Evolutionary conservation across 768 basidiomycete genomes (phyloP).

Genomic region (Pleurotus citrinopileatus): DNA sequence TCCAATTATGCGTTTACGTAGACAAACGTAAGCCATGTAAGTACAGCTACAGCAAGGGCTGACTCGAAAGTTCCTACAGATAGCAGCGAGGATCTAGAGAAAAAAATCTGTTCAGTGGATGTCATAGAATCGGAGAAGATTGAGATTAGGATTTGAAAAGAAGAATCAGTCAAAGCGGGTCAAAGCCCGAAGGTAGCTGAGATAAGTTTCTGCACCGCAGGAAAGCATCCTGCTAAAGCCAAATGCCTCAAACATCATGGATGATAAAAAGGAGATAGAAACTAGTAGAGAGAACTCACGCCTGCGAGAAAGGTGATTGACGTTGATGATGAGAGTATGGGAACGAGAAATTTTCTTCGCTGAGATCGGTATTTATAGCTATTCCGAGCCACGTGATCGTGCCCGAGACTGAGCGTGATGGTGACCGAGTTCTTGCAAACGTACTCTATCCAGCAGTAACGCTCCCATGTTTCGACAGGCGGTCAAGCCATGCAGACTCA

Average conservation of each 20-base stretch:
- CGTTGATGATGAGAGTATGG: not conserved
- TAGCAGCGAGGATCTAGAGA: too few relatives aligned
- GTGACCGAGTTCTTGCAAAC: not conserved
- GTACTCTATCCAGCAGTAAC: not conserved
- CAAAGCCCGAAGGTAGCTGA: slow-evolving; percentile 55
- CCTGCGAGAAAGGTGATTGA: not conserved
- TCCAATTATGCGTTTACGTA: too few relatives aligned
- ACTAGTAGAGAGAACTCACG: not conserved
- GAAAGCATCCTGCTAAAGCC: slow-evolving; percentile 19
- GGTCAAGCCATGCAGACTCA: not conserved
- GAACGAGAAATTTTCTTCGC: not conserved
- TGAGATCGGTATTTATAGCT: not conserved
- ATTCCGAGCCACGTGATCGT: slow-evolving; percentile 3
- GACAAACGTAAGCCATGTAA: too few relatives aligned
- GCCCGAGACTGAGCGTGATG: too few relatives aligned
- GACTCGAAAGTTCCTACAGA: too few relatives aligned
- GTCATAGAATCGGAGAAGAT: not conserved
- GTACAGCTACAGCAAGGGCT: too few relatives aligned
- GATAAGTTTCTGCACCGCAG: slow-evolving; percentile 57
- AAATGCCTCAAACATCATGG: slow-evolving; percentile 12
- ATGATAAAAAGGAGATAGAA: not conserved
- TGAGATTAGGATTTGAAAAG: too few relatives aligned
- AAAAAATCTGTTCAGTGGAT: too few relatives aligned
- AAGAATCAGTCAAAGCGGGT: slow-evolving; percentile 28
- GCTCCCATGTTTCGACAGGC: slow-evolving; percentile 2